Conservation (phyloP, 495 filamentous ascomycete genomes). For the Aspergillus cavernicola region DNA sequence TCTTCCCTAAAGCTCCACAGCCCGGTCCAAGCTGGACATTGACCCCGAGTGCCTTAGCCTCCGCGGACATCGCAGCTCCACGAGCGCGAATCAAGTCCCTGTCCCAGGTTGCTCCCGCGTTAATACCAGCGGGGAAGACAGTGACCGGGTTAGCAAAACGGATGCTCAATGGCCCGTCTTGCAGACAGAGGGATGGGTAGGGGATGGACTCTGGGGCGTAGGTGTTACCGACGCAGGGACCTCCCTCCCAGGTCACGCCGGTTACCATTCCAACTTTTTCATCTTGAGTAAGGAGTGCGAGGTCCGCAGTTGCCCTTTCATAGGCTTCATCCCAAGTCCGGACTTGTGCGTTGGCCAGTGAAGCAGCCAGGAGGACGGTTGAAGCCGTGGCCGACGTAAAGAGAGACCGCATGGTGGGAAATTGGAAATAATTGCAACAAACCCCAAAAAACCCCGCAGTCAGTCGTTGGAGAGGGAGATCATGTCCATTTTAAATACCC, state of each 20-base stretch:
- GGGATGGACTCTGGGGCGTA: constrained; percentile 47
- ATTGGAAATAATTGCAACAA: neutral
- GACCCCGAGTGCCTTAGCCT: constrained; percentile 53
- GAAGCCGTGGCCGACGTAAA: neutral
- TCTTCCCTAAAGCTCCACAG: constrained; percentile 51
- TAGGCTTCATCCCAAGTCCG: constrained; percentile 10
- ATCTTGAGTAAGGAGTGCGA: constrained; percentile 54
- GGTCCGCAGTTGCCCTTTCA: neutral
- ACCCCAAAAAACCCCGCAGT: neutral
- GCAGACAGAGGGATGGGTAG: constrained; percentile 49
- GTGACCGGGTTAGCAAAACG: constrained; percentile 47
- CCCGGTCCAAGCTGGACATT: constrained; percentile 50
- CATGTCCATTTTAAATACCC: neutral
- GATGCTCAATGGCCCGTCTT: constrained; percentile 53
- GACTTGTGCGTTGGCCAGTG: neutral
- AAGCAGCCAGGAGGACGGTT: neutral
- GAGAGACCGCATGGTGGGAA: constrained; percentile 1
- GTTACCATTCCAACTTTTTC: constrained; percentile 87
- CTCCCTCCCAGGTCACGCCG: constrained; percentile 70
- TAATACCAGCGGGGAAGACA: constrained; percentile 54
- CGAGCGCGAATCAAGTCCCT: constrained; percentile 58
- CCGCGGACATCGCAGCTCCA: constrained; percentile 59
- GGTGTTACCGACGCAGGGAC: constrained; percentile 70
- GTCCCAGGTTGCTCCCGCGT: constrained; percentile 67
- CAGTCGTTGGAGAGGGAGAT: neutral